Base-by-base conservation (phyloP, 768 basidiomycete genomes). In the Amanita exitialis region DNA sequence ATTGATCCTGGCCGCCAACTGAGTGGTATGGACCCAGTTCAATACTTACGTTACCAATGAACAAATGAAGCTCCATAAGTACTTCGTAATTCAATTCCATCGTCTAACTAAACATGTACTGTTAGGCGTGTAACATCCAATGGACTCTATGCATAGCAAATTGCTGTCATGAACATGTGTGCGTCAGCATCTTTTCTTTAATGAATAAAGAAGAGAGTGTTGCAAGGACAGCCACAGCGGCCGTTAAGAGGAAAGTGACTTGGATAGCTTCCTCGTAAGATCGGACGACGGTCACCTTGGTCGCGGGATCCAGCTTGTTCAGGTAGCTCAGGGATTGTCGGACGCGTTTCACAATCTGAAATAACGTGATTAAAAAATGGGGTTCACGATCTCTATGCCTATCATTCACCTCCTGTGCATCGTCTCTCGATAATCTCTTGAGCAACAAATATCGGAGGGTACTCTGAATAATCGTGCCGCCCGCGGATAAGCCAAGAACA, bases 401-500 rank as follows among this genome's bases (percentile, higher is more conserved):
- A 53, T 5, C 10, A 13, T 70, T n/a, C 44, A 82, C 82, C 68
- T 81, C 75, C n/a, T 81, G 77, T 2, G 73, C 65, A 49, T 79
- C 70, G 5, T 62, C 56, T 1, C 74, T 71, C 2, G 70, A 62
- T 1, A 83, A 65, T 30, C 66, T 68, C 20, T 55, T 54, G 16
- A 63, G 69, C 6, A 82, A 68, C 13, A 66, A 62, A 10, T 60
- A 64, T 1, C 79, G 69, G 10, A 84, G 66, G 0, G 69, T 70
- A 36, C 69, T 64, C 59, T 83, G 80, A 0, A 79, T 64, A 15
- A 83, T 56, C 0, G 80, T 76, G 48, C 78, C 80, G 4, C 76
- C 76, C 0, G 78, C 61, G 0, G 80, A 79, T 1, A 83, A 58
- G 1, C 79, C 78, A 20, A 82, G 63, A 6, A 83, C 78, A 1